Percentiles rank a stretch among this genome's conserved stretches.
These are phyloP conservation scores for Musa acuminata DNA, from an alignment of 176 grass and related monocot genomes.

Conservation along the genomic window DNA sequence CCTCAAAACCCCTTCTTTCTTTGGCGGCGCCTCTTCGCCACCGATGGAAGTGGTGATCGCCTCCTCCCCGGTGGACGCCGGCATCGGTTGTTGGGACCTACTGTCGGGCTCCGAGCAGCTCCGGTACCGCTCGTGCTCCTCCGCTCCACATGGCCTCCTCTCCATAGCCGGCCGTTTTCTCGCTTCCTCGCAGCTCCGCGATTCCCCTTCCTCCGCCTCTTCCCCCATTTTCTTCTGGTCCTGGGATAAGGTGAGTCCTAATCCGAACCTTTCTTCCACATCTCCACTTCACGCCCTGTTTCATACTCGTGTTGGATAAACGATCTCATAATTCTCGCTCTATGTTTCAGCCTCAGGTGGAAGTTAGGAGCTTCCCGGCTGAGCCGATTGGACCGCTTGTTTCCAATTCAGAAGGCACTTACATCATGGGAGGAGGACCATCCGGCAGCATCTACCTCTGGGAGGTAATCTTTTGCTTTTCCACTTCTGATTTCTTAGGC, in stretches of 20 bases:
- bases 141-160: conserved; percentile 31
- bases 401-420: conserved; percentile 62
- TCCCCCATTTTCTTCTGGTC: conserved; percentile 59
- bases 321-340: not conserved
- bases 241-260: conserved; percentile 56
- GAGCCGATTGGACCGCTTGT: conserved; percentile 67
- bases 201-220: conserved; percentile 24
- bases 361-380: conserved; percentile 69
- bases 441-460: no score
- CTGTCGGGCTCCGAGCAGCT: no score
- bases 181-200: conserved; percentile 44
- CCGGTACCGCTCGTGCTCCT: no score
- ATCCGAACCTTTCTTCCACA: not conserved
- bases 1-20: no score
- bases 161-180: conserved; percentile 53
- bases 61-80: no score
- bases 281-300: not conserved
- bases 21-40: no score
- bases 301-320: not conserved
- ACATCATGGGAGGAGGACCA: no score
- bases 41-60: no score
- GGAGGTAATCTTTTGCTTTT: no score
- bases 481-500: no score
- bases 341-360: conserved; percentile 55
- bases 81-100: no score